These are phyloP conservation scores for Triticum monococcum DNA, from an alignment of 176 grass and related monocot species.

Conservation along the genomic window DNA sequence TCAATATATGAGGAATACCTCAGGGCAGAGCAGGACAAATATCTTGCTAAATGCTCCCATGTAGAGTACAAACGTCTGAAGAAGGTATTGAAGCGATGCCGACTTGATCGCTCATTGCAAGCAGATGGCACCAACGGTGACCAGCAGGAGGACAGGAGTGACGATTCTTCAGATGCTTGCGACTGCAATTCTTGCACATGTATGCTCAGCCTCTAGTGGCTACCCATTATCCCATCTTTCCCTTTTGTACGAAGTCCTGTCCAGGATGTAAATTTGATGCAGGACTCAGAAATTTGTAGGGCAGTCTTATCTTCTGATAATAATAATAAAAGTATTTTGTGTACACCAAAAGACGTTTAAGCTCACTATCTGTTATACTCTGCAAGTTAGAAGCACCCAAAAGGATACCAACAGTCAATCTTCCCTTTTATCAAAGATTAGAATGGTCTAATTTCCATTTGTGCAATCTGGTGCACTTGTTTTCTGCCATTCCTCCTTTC, in stretches of 20 bases:
- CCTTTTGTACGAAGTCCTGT: background rate
- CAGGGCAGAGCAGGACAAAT: slow-evolving; percentile 55
- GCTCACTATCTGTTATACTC: background rate
- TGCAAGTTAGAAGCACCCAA: background rate
- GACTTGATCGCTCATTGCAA: slow-evolving; percentile 41
- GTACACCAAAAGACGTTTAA: background rate
- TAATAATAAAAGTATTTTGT: background rate
- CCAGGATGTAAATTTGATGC: background rate
- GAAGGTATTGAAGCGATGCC: slow-evolving; percentile 70
- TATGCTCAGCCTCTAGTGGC: slow-evolving; percentile 26
- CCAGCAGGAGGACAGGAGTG: slow-evolving; percentile 20
- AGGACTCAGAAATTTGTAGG: background rate
- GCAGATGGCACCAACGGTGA: slow-evolving; percentile 25
- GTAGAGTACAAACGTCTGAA: slow-evolving; percentile 76
- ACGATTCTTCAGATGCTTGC: slow-evolving; percentile 34
- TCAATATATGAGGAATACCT: slow-evolving; percentile 62
- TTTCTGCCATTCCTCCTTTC: slow-evolving; percentile 10
- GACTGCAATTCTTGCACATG: slow-evolving; percentile 69
- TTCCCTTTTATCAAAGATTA: background rate
- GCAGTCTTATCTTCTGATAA: background rate
- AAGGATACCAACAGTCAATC: slow-evolving; percentile 1
- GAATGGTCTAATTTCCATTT: background rate
- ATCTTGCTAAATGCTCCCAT: slow-evolving; percentile 61
- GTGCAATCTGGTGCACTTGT: background rate
- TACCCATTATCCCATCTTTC: background rate